phyloP scores from a whole-genome alignment of 768 basidiomycete species.

The Cytidiella melzeri region DNA sequence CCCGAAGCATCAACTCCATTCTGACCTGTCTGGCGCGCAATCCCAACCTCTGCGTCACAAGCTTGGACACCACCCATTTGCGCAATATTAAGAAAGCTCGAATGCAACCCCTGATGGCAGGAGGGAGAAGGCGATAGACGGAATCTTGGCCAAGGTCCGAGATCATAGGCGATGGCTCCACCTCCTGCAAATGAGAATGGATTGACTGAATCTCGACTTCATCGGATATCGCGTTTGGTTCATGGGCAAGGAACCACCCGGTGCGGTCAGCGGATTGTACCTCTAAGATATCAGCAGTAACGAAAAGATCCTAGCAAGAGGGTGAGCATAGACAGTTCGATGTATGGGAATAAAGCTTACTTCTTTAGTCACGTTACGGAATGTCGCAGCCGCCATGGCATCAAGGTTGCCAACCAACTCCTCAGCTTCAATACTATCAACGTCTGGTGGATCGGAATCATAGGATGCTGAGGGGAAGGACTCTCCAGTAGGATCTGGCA shows the following conservation, averaged over 20 bases:
- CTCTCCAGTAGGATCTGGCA: background rate
- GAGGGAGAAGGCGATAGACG: slow-evolving; percentile 69
- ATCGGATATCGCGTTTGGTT: slow-evolving; percentile 50
- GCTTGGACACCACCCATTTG: slow-evolving; percentile 71
- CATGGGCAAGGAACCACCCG: slow-evolving; percentile 69
- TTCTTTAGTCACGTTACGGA: slow-evolving; percentile 75
- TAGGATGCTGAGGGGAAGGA: slow-evolving; percentile 3
- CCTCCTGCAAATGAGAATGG: slow-evolving; percentile 64
- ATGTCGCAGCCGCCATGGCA: slow-evolving; percentile 67
- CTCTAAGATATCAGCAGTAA: slow-evolving; percentile 73
- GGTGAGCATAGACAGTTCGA: slow-evolving; percentile 5
- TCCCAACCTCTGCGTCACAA: slow-evolving; percentile 60
- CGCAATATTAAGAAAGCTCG: slow-evolving; percentile 71
- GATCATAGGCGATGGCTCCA: slow-evolving; percentile 67
- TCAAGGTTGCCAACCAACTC: slow-evolving; percentile 76
- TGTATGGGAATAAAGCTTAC: slow-evolving; percentile 30
- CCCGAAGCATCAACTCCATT: slow-evolving; percentile 66
- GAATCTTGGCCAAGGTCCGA: slow-evolving; percentile 65
- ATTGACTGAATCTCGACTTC: slow-evolving; percentile 75
- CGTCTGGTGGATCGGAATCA: slow-evolving; percentile 20
- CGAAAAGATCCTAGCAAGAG: slow-evolving; percentile 59
- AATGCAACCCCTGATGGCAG: slow-evolving; percentile 68
- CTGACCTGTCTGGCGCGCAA: slow-evolving; percentile 58
- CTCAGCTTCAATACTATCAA: slow-evolving; percentile 26
- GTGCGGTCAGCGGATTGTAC: slow-evolving; percentile 73